A percentile compares a stretch with the other conserved stretches of the same genome.
phyloP scores from a whole-genome alignment of 176 grass and related monocot species.

The Zoysia japonica region DNA sequence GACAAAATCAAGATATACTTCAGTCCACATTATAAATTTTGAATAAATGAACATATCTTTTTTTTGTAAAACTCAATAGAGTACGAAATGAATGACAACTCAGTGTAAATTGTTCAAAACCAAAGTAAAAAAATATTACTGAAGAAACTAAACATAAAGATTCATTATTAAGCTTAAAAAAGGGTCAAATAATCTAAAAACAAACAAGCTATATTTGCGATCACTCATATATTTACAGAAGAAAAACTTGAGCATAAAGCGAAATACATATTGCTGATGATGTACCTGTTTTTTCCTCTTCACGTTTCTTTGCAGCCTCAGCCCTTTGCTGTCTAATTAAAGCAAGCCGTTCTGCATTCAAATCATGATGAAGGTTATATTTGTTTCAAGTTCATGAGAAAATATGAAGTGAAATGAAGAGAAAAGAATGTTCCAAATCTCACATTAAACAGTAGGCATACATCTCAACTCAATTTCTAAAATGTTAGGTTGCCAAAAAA shows the following conservation, averaged over 20 bases:
- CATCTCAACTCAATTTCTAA: background rate
- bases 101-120: background rate
- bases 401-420: constrained; percentile 19
- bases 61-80: background rate
- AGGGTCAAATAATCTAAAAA: background rate
- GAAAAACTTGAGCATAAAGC: constrained; percentile 1
- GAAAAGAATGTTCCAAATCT: background rate
- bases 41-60: background rate
- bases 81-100: background rate
- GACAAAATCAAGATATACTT: constrained; percentile 35
- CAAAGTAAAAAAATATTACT: background rate
- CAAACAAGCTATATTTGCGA: background rate
- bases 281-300: constrained; percentile 95
- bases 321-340: constrained; percentile 92
- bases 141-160: constrained; percentile 20
- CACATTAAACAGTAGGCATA: background rate
- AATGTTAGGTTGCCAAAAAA: background rate
- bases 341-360: constrained; percentile 87
- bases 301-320: constrained; percentile 92
- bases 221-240: background rate
- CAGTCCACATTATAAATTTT: background rate
- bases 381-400: constrained; percentile 4
- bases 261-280: background rate
- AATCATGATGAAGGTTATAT: constrained; percentile 26
- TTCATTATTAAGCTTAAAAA: background rate